Conservation (phyloP, 139 green algal genomes). For the Coelastrella sp. region DNA sequence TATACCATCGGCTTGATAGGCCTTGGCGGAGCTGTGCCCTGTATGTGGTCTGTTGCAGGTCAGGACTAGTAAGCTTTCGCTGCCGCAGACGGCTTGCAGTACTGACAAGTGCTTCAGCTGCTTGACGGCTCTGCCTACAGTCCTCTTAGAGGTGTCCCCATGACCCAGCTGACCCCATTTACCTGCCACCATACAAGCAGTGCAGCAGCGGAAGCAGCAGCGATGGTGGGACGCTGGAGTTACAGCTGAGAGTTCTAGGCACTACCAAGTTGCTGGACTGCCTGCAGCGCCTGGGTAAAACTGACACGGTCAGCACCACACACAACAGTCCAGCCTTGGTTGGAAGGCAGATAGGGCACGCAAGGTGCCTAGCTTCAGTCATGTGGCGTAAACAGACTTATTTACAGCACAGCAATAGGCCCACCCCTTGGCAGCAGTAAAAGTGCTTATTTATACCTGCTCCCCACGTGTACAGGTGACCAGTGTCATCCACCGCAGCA, state of each 20-base stretch:
- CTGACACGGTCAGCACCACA: too few species aligned
- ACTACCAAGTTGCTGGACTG: too few species aligned
- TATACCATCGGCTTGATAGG: neutral
- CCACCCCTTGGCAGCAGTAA: neutral
- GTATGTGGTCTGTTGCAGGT: neutral
- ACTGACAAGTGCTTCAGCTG: conserved; percentile 29
- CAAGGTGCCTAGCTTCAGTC: too few species aligned
- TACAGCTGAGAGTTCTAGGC: too few species aligned
- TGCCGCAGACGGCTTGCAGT: conserved; percentile 23
- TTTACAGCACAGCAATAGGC: too few species aligned
- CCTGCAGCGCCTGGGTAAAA: too few species aligned
- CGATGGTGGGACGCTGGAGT: neutral
- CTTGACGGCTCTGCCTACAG: conserved; percentile 35
- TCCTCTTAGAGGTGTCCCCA: conserved; percentile 39
- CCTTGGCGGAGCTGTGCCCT: neutral
- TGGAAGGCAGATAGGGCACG: too few species aligned
- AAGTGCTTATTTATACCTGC: neutral
- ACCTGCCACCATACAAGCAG: neutral
- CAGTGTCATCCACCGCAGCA: conserved; percentile 22
- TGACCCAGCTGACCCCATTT: conserved; percentile 41
- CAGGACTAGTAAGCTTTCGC: conserved; percentile 21
- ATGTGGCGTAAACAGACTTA: too few species aligned
- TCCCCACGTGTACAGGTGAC: conserved; percentile 40
- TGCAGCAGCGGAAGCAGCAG: neutral
- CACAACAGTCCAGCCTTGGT: too few species aligned